phyloP scores from a whole-genome alignment of 2,329 filamentous ascomycete species.

The Huntiella abstrusa region DNA sequence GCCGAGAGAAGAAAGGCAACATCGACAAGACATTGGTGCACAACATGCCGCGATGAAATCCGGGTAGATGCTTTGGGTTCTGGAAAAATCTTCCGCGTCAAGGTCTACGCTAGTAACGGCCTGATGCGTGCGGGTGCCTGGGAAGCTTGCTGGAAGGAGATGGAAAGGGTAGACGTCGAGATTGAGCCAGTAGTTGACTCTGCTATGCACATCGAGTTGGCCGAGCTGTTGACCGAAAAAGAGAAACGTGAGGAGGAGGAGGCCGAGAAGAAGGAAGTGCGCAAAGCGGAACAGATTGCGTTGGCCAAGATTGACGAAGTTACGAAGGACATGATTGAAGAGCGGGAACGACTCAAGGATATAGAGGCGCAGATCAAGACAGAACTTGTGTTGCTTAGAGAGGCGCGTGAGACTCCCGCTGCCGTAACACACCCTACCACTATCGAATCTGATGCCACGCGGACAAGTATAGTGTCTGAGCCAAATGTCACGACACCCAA shows the following conservation, averaged over 20 bases:
- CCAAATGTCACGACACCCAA: too few relatives aligned
- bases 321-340: constrained; percentile 6
- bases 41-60: constrained; percentile 35
- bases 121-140: constrained; percentile 83
- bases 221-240: constrained; percentile 30
- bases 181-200: constrained; percentile 55
- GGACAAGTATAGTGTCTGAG: too few relatives aligned
- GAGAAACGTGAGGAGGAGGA: constrained; percentile 22
- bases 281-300: constrained; percentile 12
- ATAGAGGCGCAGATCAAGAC: constrained; percentile 7
- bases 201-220: constrained; percentile 38
- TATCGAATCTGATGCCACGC: neutral
- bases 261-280: constrained; percentile 18
- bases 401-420: neutral
- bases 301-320: constrained; percentile 7
- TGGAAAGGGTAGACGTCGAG: constrained; percentile 96
- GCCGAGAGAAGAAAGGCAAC: constrained; percentile 7
- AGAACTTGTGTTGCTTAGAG: neutral
- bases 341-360: constrained; percentile 2
- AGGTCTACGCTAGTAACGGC: constrained; percentile 87
- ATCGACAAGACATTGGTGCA: constrained; percentile 30
- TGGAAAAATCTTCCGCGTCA: constrained; percentile 52
- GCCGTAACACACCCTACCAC: neutral
- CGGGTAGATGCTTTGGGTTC: constrained; percentile 32
- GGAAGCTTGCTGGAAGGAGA: constrained; percentile 87